A percentile compares a stretch with the other conserved stretches of the same genome.
Conservation (phyloP, 2,329 filamentous ascomycete species). For the Clonostachys rosea region DNA sequence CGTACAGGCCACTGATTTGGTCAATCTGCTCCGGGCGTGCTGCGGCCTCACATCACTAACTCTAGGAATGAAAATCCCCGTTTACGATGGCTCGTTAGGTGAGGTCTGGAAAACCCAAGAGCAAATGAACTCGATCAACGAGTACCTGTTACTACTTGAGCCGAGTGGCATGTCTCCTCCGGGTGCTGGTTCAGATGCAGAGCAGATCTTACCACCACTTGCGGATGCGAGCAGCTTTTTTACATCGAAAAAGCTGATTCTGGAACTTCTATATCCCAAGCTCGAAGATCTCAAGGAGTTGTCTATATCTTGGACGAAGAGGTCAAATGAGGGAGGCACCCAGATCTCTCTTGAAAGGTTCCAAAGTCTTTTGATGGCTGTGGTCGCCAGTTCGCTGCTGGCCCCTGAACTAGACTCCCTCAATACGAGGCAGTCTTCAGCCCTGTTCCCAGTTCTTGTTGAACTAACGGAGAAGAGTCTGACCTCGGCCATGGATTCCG, state of each 20-base stretch:
- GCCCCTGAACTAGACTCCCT: constrained; percentile 40
- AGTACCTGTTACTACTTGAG: constrained; percentile 52
- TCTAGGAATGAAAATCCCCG: background rate
- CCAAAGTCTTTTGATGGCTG: constrained; percentile 45
- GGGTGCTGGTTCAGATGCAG: too few species aligned
- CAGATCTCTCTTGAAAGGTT: constrained; percentile 49
- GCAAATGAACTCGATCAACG: constrained; percentile 36
- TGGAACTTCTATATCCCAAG: constrained; percentile 51
- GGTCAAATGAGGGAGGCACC: constrained; percentile 34
- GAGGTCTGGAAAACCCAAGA: constrained; percentile 41
- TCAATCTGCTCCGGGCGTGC: constrained; percentile 66
- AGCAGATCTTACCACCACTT: constrained; percentile 6
- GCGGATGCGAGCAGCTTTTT: constrained; percentile 25
- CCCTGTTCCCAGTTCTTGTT: constrained; percentile 38
- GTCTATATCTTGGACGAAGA: constrained; percentile 41
- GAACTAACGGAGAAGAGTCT: constrained; percentile 34
- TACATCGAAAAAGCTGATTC: constrained; percentile 42
- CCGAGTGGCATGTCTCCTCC: constrained; percentile 5
- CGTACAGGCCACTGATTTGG: constrained; percentile 59
- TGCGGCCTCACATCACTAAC: constrained; percentile 44
- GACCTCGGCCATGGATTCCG: constrained; percentile 29
- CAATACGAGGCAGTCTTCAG: constrained; percentile 41
- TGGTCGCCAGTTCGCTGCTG: constrained; percentile 37
- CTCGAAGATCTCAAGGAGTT: constrained; percentile 42
- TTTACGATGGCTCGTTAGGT: constrained; percentile 32